Percentiles rank a stretch among this genome's conserved stretches.
Evolutionary conservation across 208 protist genomes (phyloP).

Genomic region (Leptomonas seymouri): DNA sequence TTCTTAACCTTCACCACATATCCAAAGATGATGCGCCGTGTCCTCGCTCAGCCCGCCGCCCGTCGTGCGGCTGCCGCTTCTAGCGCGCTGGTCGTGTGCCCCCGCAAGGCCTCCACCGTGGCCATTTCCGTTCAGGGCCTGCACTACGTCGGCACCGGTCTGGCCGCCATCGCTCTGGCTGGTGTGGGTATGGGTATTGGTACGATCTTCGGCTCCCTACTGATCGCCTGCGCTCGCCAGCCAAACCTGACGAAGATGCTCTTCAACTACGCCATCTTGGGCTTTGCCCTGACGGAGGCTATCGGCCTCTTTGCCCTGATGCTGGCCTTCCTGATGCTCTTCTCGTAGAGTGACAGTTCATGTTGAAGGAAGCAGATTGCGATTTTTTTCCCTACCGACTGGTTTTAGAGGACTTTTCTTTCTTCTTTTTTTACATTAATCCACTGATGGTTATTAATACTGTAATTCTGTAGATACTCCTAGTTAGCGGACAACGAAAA

Average conservation of each 20-base stretch:
- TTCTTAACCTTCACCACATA: neutral
- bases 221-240: constrained; percentile 89
- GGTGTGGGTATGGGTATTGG: constrained; percentile 93
- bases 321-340: constrained; percentile 94
- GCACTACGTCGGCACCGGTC: constrained; percentile 92
- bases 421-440: constrained; percentile 6
- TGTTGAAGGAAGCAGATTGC: constrained; percentile 6
- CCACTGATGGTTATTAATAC: neutral
- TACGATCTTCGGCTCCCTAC: constrained; percentile 87
- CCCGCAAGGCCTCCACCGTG: constrained; percentile 82
- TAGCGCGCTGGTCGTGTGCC: constrained; percentile 42
- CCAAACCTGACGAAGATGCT: constrained; percentile 93
- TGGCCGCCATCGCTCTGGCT: constrained; percentile 89
- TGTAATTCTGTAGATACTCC: constrained; percentile 13
- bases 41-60: constrained; percentile 58
- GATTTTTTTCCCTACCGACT: constrained; percentile 10
- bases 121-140: constrained; percentile 90
- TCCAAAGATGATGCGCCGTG: constrained; percentile 86
- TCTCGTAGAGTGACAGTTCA: constrained; percentile 68
- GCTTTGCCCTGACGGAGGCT: constrained; percentile 92
- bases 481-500: constrained; percentile 12
- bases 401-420: constrained; percentile 6
- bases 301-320: constrained; percentile 93
- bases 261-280: constrained; percentile 94
- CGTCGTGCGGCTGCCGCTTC: constrained; percentile 49